Base-by-base conservation (phyloP, 2,329 filamentous ascomycete genomes). In the Lachnellula suecica region DNA sequence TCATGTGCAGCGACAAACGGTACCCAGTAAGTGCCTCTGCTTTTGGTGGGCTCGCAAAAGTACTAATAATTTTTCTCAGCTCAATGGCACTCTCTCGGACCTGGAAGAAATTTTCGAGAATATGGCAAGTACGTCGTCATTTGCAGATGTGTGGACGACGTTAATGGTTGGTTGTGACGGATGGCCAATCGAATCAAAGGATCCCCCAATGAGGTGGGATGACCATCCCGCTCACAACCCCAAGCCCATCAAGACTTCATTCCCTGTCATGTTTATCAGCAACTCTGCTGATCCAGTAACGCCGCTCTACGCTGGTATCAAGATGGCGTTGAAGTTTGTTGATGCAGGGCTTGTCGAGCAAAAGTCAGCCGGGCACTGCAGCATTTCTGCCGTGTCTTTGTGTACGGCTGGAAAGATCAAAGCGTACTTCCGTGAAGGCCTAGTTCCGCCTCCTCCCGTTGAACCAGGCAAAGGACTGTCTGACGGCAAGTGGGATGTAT, bases 201-300 rank as follows among this genome's bases (percentile, higher is more conserved):
- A 64, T 19, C 61, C 62, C 8, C 63, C 63, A 4, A 64, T 65
- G 62, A 45, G 54, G 10, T 66, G 64, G 64, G 63, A 63, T 29
- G 59, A 64, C 23, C 57, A 66, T 35, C 62, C 63, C 15, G 49
- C 57, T 2, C 52, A 62, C 22, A 57, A 56, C 9, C 54, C 52
- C 4, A 58, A 61, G n/a, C 60, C 61, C 15, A 65, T 67, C 31
- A 65, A 64, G 10, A 71, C 67, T 10, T 60, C 68, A 6, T 72
- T 71, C 50, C 71, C 71, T 11, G 63, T 73, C 27, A 60, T 74
- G 6, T 72, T 73, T 52, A 40, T 71, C 25, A 70, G 70, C 44
- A 74, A 72, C 25, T 72, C 68, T 4, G 57, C 66, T 31, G 71
- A 74, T 50, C 68, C 69, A 11, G 57, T 73, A n/a, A 69, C 71